Percentiles rank a stretch among this genome's conserved stretches.
Conservation (phyloP, 352 stramenopile genomes). For the Pelagophyceae sp. region DNA sequence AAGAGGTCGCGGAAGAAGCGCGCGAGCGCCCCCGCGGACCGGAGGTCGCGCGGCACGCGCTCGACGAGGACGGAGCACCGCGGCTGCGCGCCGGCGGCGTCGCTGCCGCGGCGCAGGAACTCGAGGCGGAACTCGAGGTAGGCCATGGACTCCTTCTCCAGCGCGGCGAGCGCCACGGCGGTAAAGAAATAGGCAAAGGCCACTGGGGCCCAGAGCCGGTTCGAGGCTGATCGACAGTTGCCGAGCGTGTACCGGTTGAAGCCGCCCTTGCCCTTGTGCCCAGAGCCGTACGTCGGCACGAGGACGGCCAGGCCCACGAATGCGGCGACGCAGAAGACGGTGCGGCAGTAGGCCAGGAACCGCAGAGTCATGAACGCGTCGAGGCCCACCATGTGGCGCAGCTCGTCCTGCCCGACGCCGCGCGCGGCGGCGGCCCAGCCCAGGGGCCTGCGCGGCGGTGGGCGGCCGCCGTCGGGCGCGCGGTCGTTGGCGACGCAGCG, state of each 20-base stretch:
- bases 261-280: neutral
- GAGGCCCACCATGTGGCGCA: neutral
- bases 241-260: slow-evolving; percentile 8
- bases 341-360: neutral
- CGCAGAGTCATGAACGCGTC: neutral
- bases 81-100: slow-evolving; percentile 1
- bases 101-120: slow-evolving; percentile 30
- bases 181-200: slow-evolving; percentile 44
- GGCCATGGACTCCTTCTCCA: slow-evolving; percentile 51
- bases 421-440: neutral
- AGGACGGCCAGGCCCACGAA: slow-evolving; percentile 47
- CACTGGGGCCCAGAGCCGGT: neutral
- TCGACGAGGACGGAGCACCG: slow-evolving; percentile 46
- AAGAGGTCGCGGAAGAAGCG: slow-evolving; percentile 60
- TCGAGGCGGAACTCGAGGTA: slow-evolving; percentile 56
- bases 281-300: neutral
- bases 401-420: neutral
- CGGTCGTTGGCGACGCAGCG: neutral
- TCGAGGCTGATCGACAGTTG: neutral
- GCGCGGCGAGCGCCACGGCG: slow-evolving; percentile 48
- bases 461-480: neutral
- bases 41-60: slow-evolving; percentile 48
- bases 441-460: neutral
- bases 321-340: neutral
- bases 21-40: slow-evolving; percentile 47